Percentiles rank a stretch among this genome's conserved stretches.
These are phyloP conservation scores for Jatropha podagrica DNA, from an alignment of 441 rosid genomes.

Conservation along the genomic window DNA sequence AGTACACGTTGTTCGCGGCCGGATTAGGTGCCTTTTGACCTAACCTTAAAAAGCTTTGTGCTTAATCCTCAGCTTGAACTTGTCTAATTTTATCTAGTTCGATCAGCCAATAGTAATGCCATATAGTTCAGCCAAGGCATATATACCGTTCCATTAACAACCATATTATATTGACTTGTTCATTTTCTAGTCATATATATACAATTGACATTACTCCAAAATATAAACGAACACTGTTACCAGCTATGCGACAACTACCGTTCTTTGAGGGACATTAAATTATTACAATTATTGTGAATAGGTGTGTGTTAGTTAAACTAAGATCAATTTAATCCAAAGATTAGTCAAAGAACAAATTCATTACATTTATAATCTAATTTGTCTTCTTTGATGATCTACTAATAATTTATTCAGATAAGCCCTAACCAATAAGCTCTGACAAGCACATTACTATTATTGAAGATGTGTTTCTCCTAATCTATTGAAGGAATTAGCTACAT, in stretches of 20 bases:
- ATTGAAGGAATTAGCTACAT: no score
- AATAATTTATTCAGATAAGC: neutral
- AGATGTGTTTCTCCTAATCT: neutral
- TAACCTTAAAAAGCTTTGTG: slow-evolving; percentile 29
- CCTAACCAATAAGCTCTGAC: neutral
- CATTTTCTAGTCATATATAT: neutral
- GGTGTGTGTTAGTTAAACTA: slow-evolving; percentile 18
- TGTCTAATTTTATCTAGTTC: neutral
- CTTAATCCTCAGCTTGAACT: slow-evolving; percentile 13
- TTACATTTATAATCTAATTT: neutral
- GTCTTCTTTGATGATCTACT: neutral
- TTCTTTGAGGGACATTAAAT: slow-evolving; percentile 5
- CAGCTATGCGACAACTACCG: slow-evolving; percentile 9
- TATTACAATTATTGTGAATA: slow-evolving; percentile 15
- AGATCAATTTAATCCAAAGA: neutral
- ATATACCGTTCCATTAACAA: neutral
- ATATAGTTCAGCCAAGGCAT: slow-evolving; percentile 1
- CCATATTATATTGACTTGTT: slow-evolving; percentile 4
- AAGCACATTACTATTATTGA: no score
- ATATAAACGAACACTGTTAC: neutral
- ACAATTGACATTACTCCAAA: slow-evolving; percentile 16
- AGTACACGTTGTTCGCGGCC: slow-evolving; percentile 28
- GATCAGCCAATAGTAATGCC: neutral
- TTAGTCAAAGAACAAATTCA: slow-evolving; percentile 3
- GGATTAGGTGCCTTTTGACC: slow-evolving; percentile 43